Evolutionary conservation across 2,329 filamentous ascomycete species (phyloP), one percentile per base, ranked within the genome.

Genomic region (Daldinia sp.): DNA sequence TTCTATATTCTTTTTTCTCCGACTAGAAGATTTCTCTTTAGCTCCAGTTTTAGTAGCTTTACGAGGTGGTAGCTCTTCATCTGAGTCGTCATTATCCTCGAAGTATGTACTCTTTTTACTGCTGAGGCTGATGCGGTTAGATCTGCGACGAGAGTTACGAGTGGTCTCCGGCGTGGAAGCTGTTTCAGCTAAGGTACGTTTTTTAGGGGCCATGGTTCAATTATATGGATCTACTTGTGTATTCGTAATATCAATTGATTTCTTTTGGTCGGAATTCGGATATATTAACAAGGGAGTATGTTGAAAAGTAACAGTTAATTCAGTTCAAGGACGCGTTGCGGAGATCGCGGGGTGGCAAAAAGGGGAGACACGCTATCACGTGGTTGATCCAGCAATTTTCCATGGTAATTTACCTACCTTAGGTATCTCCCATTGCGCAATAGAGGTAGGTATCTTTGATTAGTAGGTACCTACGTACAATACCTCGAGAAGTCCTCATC

Each of bases 111-210:
- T 59, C 18, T 48, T 87, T 70, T 81, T 78, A 20, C 71, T 75
- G 1, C 81, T 79, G 28, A 81, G 81, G 74, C 78, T 82, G 41
- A 84, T 74, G 50, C 86, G 85, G 23, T 79, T 74, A 5, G 86
- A 88, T 57, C 83, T 59, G 59, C 62, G 79, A 75, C 23, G 74
- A 23, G 71, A 67, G 41, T 44, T 50, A 5, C 60, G 30, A 26
- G 35, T 62, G 3, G 51, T 44, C 39, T 68, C 56, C 1, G 64
- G 46, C 3, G 59, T 57, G 51, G 59, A 41, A 9, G 20, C n/a
- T 28, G 26, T 60, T 28, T 72, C 65, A 6, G 54, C 57, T 30
- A 63, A 63, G 9, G 58, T 63, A 51, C 70, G 72, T 46, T 75
- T 74, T 54, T 67, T 74, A 1, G 72, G 64, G 4, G 74, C 67